A percentile compares a stretch with the other conserved stretches of the same genome.
Evolutionary conservation across 148 eudicot genomes (phyloP).

Genomic region (Cornus florida): DNA sequence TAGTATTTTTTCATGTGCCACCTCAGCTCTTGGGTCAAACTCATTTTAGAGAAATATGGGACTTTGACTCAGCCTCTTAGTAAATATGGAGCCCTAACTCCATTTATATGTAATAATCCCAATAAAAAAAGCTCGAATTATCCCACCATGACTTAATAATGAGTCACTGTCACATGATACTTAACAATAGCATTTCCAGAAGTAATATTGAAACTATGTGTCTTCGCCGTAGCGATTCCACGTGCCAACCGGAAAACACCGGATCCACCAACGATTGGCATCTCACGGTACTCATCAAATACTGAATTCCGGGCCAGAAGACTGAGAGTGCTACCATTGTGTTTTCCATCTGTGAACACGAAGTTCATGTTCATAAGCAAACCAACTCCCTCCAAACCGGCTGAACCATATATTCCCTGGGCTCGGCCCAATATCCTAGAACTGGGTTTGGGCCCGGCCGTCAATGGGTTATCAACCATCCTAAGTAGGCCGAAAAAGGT

Average conservation of each 20-base stretch:
- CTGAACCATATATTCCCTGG: constrained; percentile 37
- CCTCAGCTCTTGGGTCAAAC: no score
- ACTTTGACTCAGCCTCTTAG: no score
- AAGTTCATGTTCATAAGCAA: constrained; percentile 27
- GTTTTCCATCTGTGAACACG: constrained; percentile 31
- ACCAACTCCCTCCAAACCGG: constrained; percentile 12
- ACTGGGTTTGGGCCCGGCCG: constrained; percentile 26
- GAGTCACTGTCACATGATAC: constrained; percentile 39
- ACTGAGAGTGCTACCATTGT: constrained; percentile 43
- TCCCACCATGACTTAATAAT: background rate
- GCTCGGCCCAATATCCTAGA: constrained; percentile 51
- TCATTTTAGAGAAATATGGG: no score
- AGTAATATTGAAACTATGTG: constrained; percentile 24
- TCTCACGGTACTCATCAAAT: constrained; percentile 25
- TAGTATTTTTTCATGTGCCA: no score
- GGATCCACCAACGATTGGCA: constrained; percentile 54
- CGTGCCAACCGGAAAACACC: constrained; percentile 52
- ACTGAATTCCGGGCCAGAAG: constrained; percentile 32
- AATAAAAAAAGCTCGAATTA: no score
- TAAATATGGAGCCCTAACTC: no score
- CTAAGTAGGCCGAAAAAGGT: constrained; percentile 31
- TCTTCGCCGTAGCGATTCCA: constrained; percentile 33
- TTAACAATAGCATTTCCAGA: constrained; percentile 37
- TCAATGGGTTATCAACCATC: constrained; percentile 44
- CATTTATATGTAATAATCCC: no score